These are phyloP conservation scores for Limnomonas spitsbergensis DNA, from an alignment of 139 green algal genomes.

Conservation along the genomic window DNA sequence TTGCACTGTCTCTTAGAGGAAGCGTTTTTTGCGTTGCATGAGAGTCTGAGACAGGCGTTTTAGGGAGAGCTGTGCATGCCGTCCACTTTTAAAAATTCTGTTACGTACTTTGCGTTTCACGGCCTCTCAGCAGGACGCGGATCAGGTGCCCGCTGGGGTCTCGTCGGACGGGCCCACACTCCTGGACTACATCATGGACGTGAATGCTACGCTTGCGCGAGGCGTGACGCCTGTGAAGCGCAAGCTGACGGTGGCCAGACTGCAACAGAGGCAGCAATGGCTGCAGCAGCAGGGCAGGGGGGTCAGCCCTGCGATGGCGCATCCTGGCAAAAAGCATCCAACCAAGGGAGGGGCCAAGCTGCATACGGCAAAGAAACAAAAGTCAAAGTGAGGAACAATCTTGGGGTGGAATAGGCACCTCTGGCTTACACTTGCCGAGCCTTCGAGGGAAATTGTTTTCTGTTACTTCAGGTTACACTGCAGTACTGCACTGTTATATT, in stretches of 20 bases:
- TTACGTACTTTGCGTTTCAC: not conserved
- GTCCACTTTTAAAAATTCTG: not conserved
- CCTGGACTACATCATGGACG: conserved; percentile 2
- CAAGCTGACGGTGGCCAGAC: not conserved
- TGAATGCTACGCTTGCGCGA: not conserved
- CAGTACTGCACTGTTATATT: too few species aligned
- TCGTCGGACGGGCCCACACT: not conserved
- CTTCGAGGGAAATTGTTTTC: too few species aligned
- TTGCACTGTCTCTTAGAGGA: not conserved
- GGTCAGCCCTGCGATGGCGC: too few species aligned
- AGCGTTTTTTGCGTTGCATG: not conserved
- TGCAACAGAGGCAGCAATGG: not conserved
- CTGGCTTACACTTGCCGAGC: too few species aligned
- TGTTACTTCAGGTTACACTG: too few species aligned
- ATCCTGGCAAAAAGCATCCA: too few species aligned
- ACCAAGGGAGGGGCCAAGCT: too few species aligned
- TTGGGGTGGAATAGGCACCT: too few species aligned
- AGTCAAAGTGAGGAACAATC: too few species aligned
- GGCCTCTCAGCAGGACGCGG: not conserved
- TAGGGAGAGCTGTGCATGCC: not conserved
- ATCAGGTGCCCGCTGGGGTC: not conserved
- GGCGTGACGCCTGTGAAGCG: not conserved
- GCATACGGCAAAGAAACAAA: too few species aligned
- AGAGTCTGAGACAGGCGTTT: not conserved
- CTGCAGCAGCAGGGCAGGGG: not conserved